Evolutionary conservation across 441 rosid genomes (phyloP).

Genomic region (Manihot esculenta): DNA sequence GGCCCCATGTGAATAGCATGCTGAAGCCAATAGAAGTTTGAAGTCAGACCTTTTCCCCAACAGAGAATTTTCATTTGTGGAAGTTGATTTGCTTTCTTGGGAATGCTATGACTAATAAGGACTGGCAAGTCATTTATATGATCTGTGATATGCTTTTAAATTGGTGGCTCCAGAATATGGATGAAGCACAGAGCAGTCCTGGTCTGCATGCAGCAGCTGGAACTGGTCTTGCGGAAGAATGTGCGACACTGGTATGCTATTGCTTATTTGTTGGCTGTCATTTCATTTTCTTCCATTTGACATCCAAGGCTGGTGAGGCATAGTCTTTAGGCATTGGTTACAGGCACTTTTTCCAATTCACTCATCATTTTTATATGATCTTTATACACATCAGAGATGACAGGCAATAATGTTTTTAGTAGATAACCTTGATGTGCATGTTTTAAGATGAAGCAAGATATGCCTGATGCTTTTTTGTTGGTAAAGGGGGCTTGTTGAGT

Average conservation of each 20-base stretch:
- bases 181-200: conserved; percentile 93
- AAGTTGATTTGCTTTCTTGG: conserved; percentile 2
- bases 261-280: background rate
- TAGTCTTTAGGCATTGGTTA: background rate
- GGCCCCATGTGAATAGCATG: too few relatives aligned
- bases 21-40: background rate
- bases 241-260: conserved; percentile 73
- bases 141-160: conserved; percentile 21
- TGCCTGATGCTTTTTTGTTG: background rate
- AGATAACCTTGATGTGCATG: background rate
- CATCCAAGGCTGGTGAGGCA: background rate
- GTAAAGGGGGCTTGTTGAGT: conserved; percentile 11
- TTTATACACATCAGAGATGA: background rate
- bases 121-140: background rate
- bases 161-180: conserved; percentile 67
- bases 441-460: background rate
- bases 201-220: conserved; percentile 99
- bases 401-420: background rate
- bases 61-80: background rate
- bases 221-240: conserved; percentile 95
- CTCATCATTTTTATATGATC: background rate
- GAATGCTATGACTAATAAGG: background rate
- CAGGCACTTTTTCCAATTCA: background rate
- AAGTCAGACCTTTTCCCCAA: background rate
- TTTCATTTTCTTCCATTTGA: conserved; percentile 7